A percentile compares a stretch with the other conserved stretches of the same genome.
Evolutionary conservation across 257 asterid genomes (phyloP).

Genomic region (Solanum piurae): DNA sequence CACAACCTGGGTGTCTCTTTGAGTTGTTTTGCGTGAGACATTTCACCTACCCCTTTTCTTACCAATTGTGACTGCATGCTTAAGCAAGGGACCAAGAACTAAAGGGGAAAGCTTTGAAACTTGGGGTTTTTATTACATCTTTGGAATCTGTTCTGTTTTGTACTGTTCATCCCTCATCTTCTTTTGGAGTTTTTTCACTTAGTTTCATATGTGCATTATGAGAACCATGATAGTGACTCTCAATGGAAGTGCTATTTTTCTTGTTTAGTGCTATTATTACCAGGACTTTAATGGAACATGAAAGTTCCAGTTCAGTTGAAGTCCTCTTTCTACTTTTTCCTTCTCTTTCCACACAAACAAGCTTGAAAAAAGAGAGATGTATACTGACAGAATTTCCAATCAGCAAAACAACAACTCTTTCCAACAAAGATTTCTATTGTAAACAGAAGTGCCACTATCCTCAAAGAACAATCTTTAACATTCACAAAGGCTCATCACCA

Average conservation of each 20-base stretch:
- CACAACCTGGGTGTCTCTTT: neutral
- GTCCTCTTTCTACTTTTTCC: neutral
- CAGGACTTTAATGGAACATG: neutral
- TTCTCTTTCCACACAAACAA: neutral
- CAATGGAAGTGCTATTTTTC: neutral
- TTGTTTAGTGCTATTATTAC: slow-evolving; percentile 1
- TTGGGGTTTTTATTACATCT: neutral
- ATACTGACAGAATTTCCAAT: neutral
- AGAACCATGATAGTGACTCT: neutral
- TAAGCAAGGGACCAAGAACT: neutral
- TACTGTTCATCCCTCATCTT: neutral
- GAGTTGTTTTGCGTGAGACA: neutral
- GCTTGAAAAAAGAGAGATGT: neutral
- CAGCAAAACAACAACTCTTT: neutral
- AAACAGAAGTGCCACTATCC: neutral
- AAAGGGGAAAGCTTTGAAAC: neutral
- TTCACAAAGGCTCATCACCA: neutral
- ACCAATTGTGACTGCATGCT: neutral
- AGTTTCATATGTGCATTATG: neutral
- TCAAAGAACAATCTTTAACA: neutral
- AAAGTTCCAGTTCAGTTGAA: neutral
- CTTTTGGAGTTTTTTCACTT: neutral
- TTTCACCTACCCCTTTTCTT: neutral
- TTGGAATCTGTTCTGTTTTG: neutral
- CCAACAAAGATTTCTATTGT: neutral